These are phyloP conservation scores for Ophiorrhiza pumila DNA, from an alignment of 257 asterid genomes.

Conservation along the genomic window DNA sequence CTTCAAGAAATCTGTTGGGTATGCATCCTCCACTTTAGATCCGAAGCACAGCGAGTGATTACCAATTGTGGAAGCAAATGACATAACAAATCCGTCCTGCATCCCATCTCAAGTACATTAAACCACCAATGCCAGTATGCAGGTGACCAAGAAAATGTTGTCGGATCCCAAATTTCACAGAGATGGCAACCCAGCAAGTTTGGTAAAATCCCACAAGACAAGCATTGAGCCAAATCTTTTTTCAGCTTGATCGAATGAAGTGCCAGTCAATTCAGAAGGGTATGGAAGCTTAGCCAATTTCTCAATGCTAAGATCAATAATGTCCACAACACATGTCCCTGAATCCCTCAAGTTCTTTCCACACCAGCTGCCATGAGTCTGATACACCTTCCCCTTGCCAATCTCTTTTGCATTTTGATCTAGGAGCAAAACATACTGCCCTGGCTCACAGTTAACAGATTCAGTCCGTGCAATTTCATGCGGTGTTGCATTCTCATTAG, in stretches of 20 bases:
- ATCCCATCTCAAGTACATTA: background rate
- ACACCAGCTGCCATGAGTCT: conserved; percentile 63
- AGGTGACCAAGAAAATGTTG: background rate
- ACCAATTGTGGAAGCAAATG: background rate
- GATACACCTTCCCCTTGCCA: conserved; percentile 66
- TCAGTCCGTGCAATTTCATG: conserved; percentile 27
- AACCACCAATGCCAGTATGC: background rate
- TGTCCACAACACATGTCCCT: conserved; percentile 64
- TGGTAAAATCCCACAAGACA: conserved; percentile 68
- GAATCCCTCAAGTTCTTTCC: conserved; percentile 58
- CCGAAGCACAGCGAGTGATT: background rate
- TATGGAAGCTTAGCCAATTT: conserved; percentile 48
- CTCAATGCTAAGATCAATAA: conserved; percentile 48
- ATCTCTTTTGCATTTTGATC: conserved; percentile 57
- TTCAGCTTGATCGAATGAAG: conserved; percentile 61
- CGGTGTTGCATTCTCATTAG: conserved; percentile 34
- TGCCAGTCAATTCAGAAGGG: conserved; percentile 59
- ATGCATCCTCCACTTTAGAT: background rate
- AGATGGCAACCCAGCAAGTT: conserved; percentile 43
- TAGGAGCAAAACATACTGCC: conserved; percentile 55
- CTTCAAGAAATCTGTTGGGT: background rate
- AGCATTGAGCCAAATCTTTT: conserved; percentile 52
- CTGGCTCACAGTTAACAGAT: conserved; percentile 40
- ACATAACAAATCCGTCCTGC: background rate
- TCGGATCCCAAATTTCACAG: conserved; percentile 27